Evolutionary conservation across 1,284 basidiomycete species (phyloP).

Genomic region (Cutaneotrichosporon sp.): DNA sequence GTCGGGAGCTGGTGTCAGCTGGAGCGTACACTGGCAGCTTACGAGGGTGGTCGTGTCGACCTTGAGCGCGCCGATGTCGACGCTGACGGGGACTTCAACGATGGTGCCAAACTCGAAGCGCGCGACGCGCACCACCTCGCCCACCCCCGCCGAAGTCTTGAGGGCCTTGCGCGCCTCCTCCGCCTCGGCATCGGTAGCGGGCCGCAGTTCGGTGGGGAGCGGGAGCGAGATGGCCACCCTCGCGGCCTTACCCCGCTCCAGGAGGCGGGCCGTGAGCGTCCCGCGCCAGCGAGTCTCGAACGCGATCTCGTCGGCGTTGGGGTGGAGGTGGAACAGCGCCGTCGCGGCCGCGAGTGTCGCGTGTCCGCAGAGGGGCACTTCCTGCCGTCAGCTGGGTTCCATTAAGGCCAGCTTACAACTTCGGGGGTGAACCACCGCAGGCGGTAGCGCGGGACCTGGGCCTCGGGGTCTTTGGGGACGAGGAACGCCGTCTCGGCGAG

Average conservation of each 20-base stretch:
- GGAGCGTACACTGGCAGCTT: constrained; percentile 10
- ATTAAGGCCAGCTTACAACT: constrained; percentile 25
- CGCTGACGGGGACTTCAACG: constrained; percentile 23
- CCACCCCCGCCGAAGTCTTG: constrained; percentile 18
- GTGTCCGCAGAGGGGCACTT: constrained; percentile 45
- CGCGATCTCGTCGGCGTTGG: constrained; percentile 17
- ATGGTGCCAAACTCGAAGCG: constrained; percentile 25
- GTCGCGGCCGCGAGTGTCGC: constrained; percentile 41
- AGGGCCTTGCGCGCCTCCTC: not conserved
- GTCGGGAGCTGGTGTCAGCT: constrained; percentile 7
- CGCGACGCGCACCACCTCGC: constrained; percentile 17
- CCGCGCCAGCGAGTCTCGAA: constrained; percentile 38
- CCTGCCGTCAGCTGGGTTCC: constrained; percentile 25
- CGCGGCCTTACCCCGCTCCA: constrained; percentile 8
- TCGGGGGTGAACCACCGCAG: constrained; percentile 47
- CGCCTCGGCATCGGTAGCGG: not conserved
- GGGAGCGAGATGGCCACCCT: constrained; percentile 74
- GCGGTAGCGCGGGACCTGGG: constrained; percentile 27
- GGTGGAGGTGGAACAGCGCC: constrained; percentile 33
- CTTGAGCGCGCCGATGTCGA: constrained; percentile 30
- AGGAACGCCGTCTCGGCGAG: constrained; percentile 46
- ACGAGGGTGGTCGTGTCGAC: constrained; percentile 26
- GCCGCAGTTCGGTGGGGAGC: constrained; percentile 55
- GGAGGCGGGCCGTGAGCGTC: constrained; percentile 26
- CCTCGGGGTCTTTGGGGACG: constrained; percentile 16